Base-by-base conservation (phyloP, 192 early-diverging fungal genomes). In the Jimgerdemannia flammicorona region DNA sequence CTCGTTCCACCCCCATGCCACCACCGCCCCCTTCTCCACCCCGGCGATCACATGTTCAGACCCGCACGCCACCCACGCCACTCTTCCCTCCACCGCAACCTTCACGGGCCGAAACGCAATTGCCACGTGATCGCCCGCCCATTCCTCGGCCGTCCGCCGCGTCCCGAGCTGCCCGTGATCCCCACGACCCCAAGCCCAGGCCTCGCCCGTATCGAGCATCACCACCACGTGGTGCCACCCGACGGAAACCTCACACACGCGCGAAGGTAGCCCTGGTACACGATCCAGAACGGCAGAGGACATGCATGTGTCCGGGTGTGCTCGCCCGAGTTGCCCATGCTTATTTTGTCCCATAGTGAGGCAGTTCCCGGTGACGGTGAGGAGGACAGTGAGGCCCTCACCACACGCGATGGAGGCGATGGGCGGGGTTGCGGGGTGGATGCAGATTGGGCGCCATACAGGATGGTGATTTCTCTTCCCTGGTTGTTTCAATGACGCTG, bases 1-100 rank as follows among this genome's bases (percentile, higher is more conserved):
- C 77, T 97, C 96, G 77, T 97, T 97, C 96, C 96, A 97, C 1
- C 96, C 96, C 96, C 96, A 97, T 18, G 85, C 78, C 67, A 82
- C 81, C 44, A 87, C 89, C 3, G 68, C 59, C 1, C 88, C 88
- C 4, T 77, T 72, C 2, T 69, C 68, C 1, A 80, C 80, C 40
- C 92, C 70, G 3, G 85, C 90, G 3, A 96, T 70, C 2, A 84
- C 82, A 74, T 94, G 93, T 80, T 96, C 95, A 10, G 94, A 93
- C 39, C 93, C 96, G 79, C 93, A 94, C 3, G 84, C 77, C 40
- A 85, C 77, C 11, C 74, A 71, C 4, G 66, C 67, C 20, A 84
- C 68, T 17, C 75, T 64, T 43, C 71, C 73, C 77, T 54, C 10
- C 69, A 79, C 3, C 76, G 70, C 40, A 42, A 80, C 66, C 17